phyloP scores from a whole-genome alignment of 352 stramenopile species.

The Pythium rishiriense region DNA sequence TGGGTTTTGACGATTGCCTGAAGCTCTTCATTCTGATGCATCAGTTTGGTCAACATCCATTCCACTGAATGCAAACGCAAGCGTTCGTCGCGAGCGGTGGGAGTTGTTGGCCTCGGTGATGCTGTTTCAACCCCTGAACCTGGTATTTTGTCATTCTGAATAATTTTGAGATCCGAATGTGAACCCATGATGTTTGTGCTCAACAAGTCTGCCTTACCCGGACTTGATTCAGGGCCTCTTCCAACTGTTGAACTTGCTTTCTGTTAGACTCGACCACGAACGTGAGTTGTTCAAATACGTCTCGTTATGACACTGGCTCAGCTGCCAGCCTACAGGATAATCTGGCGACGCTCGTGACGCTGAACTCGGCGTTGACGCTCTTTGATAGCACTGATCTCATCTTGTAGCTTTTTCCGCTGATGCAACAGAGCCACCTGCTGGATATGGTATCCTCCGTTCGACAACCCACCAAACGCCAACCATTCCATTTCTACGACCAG shows the following conservation, averaged over 20 bases:
- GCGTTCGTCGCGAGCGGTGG: not conserved
- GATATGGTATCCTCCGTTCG: not conserved
- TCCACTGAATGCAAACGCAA: not conserved
- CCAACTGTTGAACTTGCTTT: not conserved
- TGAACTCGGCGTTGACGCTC: constrained; percentile 8
- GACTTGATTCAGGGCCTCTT: not conserved
- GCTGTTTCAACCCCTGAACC: not conserved
- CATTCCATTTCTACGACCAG: constrained; percentile 3
- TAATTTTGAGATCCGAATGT: not conserved
- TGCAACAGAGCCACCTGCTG: constrained; percentile 15
- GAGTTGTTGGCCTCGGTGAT: not conserved
- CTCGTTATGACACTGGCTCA: not conserved
- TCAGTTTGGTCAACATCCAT: constrained; percentile 20
- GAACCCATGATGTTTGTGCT: not conserved
- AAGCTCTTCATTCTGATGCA: constrained; percentile 38
- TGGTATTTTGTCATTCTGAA: not conserved
- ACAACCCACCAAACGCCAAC: not conserved
- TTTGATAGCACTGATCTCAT: constrained; percentile 18
- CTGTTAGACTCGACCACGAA: not conserved
- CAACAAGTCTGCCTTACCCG: not conserved
- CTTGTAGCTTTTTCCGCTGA: constrained; percentile 23
- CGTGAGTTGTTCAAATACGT: not conserved
- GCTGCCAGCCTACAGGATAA: constrained; percentile 10
- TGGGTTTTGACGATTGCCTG: constrained; percentile 18
- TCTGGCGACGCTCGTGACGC: constrained; percentile 3